Conservation (phyloP, 106 monocot genomes). For the Cymbidium sinense region DNA sequence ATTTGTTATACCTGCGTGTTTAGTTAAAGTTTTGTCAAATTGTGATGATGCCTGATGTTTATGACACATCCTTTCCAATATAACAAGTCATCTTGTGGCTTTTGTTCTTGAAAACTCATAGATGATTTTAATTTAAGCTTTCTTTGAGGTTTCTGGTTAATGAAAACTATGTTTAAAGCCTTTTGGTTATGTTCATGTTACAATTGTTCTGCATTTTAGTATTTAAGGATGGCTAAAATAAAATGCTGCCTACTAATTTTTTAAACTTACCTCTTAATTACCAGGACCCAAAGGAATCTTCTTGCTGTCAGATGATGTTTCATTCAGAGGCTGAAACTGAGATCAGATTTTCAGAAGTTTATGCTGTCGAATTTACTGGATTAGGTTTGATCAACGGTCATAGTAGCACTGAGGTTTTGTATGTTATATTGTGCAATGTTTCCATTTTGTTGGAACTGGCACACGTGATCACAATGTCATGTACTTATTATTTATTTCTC, state of each 20-base stretch:
- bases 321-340: slow-evolving; percentile 29
- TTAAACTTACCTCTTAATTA: slow-evolving; percentile 6
- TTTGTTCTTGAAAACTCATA: background rate
- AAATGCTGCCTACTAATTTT: background rate
- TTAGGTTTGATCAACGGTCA: slow-evolving; percentile 36
- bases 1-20: background rate
- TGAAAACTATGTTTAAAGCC: background rate
- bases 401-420: slow-evolving; percentile 35
- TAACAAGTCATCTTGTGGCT: background rate
- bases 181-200: background rate
- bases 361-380: slow-evolving; percentile 57
- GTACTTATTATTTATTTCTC: slow-evolving; percentile 10
- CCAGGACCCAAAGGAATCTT: slow-evolving; percentile 30
- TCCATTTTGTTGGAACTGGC: background rate
- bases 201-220: background rate
- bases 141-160: background rate
- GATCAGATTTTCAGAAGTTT: slow-evolving; percentile 63
- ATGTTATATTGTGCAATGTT: background rate
- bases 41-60: background rate
- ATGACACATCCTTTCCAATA: background rate
- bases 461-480: background rate
- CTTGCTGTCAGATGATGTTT: slow-evolving; percentile 37
- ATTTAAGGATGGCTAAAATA: background rate
- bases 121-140: background rate
- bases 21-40: background rate